Conservation (phyloP, 495 filamentous ascomycete species). For the Aspergillus campestris region DNA sequence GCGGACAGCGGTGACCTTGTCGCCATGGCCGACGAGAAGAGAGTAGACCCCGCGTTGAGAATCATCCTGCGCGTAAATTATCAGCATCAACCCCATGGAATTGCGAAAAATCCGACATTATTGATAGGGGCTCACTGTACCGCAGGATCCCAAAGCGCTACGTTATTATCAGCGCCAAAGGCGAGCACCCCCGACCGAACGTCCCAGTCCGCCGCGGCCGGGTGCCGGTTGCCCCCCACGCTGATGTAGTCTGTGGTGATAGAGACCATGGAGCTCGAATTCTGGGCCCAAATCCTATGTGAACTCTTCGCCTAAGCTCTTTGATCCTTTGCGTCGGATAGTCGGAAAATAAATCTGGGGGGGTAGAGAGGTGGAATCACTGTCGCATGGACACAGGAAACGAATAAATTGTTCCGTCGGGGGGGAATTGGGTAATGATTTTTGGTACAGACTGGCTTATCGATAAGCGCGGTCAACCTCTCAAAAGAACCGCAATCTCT, state of each 20-base stretch:
- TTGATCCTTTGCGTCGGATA: too few relatives aligned
- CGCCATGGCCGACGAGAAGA: constrained; percentile 73
- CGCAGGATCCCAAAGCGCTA: constrained; percentile 80
- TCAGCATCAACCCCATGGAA: neutral
- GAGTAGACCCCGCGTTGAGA: constrained; percentile 49
- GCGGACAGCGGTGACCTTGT: constrained; percentile 74
- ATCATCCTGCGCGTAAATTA: constrained; percentile 31
- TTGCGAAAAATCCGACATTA: neutral
- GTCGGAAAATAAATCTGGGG: too few relatives aligned
- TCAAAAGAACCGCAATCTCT: constrained; percentile 1
- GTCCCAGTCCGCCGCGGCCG: constrained; percentile 87
- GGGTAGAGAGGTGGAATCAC: too few relatives aligned
- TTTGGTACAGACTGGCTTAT: constrained; percentile 33
- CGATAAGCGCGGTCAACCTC: constrained; percentile 31
- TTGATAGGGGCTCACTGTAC: constrained; percentile 41
- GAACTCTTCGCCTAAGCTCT: neutral
- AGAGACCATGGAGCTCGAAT: constrained; percentile 29
- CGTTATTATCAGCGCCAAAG: constrained; percentile 80
- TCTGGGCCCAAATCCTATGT: too few relatives aligned
- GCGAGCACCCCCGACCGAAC: constrained; percentile 61
- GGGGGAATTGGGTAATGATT: constrained; percentile 6
- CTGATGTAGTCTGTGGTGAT: constrained; percentile 59
- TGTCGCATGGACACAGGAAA: neutral
- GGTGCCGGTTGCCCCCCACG: constrained; percentile 82
- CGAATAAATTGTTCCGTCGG: neutral